phyloP scores from a whole-genome alignment of 2,329 filamentous ascomycete genomes.

The Clonostachys sp. region DNA sequence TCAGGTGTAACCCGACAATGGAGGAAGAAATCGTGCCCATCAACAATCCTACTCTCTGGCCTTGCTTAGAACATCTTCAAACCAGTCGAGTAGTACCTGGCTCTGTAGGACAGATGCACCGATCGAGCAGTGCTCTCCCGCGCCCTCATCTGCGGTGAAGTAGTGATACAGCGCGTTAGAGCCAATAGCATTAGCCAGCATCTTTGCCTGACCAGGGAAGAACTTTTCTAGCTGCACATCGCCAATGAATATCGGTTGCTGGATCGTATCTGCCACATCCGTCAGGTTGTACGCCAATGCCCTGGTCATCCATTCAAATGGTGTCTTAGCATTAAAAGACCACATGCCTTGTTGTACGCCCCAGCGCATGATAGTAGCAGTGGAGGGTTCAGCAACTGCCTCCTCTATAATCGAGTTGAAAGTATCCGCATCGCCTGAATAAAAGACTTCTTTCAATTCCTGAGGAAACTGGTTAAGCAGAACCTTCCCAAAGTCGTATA shows the following conservation, averaged over 20 bases:
- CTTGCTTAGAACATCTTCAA: too few relatives aligned
- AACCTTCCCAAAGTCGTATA: constrained; percentile 6
- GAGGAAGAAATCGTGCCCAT: too few relatives aligned
- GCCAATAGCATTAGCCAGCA: constrained; percentile 6
- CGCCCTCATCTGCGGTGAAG: too few relatives aligned
- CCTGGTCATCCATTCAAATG: constrained; percentile 15
- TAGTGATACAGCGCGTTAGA: too few relatives aligned
- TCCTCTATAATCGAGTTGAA: constrained; percentile 4
- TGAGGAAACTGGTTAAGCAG: constrained; percentile 1
- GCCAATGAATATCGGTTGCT: constrained; percentile 2
- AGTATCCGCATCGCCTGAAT: constrained; percentile 5
- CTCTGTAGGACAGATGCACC: too few relatives aligned
- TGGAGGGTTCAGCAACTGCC: constrained; percentile 2
- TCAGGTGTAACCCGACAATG: too few relatives aligned
- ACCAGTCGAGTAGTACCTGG: too few relatives aligned
- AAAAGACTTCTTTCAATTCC: constrained; percentile 3
- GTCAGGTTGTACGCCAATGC: constrained; percentile 6
- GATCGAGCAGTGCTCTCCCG: too few relatives aligned
- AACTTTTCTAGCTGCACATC: constrained; percentile 3
- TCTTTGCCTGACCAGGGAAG: constrained; percentile 3
- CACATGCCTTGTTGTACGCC: constrained; percentile 22
- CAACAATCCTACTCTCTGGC: too few relatives aligned
- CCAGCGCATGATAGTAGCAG: constrained; percentile 14
- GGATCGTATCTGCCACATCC: constrained; percentile 7
- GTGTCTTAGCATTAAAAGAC: constrained; percentile 19